phyloP scores from a whole-genome alignment of 176 grass and related monocot genomes.

The Zoysia pacifica region DNA sequence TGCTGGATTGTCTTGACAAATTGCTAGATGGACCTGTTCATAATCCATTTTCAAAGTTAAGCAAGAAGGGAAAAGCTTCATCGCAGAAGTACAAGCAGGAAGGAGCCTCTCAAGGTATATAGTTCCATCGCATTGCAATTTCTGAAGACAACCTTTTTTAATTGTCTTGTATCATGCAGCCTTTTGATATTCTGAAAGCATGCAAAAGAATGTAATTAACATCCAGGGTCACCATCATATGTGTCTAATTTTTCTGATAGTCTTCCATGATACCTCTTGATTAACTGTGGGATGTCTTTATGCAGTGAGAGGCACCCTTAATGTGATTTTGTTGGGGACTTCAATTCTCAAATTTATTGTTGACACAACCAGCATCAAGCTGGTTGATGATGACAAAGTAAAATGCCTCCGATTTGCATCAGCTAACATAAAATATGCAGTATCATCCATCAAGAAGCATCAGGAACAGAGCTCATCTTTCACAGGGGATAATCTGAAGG shows the following conservation, averaged over 20 bases:
- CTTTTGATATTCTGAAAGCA: slow-evolving; percentile 28
- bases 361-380: slow-evolving; percentile 55
- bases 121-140: neutral
- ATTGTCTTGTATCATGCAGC: slow-evolving; percentile 1
- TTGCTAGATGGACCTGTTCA: slow-evolving; percentile 38
- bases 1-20: slow-evolving; percentile 66
- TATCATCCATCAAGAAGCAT: slow-evolving; percentile 54
- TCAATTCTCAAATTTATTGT: slow-evolving; percentile 71
- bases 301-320: slow-evolving; percentile 49
- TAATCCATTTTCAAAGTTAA: slow-evolving; percentile 33
- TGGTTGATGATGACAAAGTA: slow-evolving; percentile 51
- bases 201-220: neutral
- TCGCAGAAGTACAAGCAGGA: slow-evolving; percentile 40
- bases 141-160: slow-evolving; percentile 25
- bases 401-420: slow-evolving; percentile 69
- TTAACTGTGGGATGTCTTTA: slow-evolving; percentile 26
- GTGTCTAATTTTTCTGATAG: slow-evolving; percentile 3
- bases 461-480: slow-evolving; percentile 43
- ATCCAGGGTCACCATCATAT: slow-evolving; percentile 5
- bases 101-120: slow-evolving; percentile 55
- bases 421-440: slow-evolving; percentile 54
- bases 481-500: slow-evolving; percentile 61
- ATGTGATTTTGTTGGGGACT: slow-evolving; percentile 57
- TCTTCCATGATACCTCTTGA: slow-evolving; percentile 20
- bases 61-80: slow-evolving; percentile 41